phyloP scores from a whole-genome alignment of 2,329 filamentous ascomycete genomes.

The Fusarium pseudonygamai region DNA sequence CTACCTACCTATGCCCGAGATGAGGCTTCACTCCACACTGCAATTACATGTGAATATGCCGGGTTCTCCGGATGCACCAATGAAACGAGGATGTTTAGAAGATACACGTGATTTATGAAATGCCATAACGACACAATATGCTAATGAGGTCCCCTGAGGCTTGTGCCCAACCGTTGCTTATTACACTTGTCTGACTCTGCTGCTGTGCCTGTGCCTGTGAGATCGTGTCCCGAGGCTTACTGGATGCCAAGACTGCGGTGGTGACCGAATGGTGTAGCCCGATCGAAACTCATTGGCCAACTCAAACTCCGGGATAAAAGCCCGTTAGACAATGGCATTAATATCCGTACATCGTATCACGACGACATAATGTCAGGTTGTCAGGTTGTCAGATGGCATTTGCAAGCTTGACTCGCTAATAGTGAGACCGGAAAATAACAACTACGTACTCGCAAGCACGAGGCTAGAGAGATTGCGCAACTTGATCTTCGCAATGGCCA shows the following conservation, averaged over 20 bases:
- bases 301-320: constrained; percentile 7
- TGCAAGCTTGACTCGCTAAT: neutral
- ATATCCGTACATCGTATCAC: constrained; percentile 25
- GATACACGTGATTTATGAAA: constrained; percentile 35
- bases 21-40: constrained; percentile 28
- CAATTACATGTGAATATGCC: constrained; percentile 50
- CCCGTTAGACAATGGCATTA: constrained; percentile 22
- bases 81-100: neutral
- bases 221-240: constrained; percentile 31
- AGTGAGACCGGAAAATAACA: neutral
- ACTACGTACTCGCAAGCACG: neutral
- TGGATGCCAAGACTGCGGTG: constrained; percentile 25
- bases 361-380: neutral
- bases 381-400: constrained; percentile 8
- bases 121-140: neutral
- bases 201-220: constrained; percentile 15
- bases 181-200: constrained; percentile 16
- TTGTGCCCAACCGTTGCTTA: constrained; percentile 28
- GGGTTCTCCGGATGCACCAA: constrained; percentile 33
- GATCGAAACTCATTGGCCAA: constrained; percentile 20
- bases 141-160: constrained; percentile 11
- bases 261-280: constrained; percentile 23
- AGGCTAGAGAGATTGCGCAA: neutral
- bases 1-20: constrained; percentile 16
- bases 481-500: neutral